phyloP scores from a whole-genome alignment of 495 filamentous ascomycete species.

The Cudoniella acicularis region DNA sequence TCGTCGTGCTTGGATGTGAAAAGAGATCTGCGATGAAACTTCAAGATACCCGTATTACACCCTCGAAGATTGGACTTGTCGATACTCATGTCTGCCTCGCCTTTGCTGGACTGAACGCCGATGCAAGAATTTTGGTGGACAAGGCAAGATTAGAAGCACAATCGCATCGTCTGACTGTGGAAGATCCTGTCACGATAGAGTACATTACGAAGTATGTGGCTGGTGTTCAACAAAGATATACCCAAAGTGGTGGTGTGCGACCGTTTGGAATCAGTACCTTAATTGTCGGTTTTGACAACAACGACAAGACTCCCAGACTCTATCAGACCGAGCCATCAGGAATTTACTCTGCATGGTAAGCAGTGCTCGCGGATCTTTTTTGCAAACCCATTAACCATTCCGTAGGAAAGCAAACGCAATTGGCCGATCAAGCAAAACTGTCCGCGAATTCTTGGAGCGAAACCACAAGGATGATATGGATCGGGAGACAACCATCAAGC shows the following conservation, averaged over 20 bases:
- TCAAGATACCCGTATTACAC: conserved; percentile 98
- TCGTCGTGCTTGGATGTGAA: conserved; percentile 96
- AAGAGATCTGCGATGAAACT: conserved; percentile 99
- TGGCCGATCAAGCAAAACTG: conserved; percentile 95
- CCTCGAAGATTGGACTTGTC: conserved; percentile 92
- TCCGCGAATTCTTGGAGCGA: conserved; percentile 94
- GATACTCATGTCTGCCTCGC: conserved; percentile 95
- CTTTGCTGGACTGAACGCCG: conserved; percentile 94
- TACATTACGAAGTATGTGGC: conserved; percentile 99
- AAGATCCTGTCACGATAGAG: conserved; percentile 95
- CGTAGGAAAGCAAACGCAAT: conserved; percentile 98
- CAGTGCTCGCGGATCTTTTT: neutral
- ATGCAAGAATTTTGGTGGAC: conserved; percentile 95
- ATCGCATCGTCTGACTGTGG: conserved; percentile 95
- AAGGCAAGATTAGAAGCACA: conserved; percentile 96
- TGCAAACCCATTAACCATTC: conserved; percentile 6
- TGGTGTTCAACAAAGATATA: conserved; percentile 96
- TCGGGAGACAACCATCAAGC: conserved; percentile 90
- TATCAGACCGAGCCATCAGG: conserved; percentile 98
- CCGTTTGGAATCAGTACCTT: conserved; percentile 97
- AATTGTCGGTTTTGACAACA: conserved; percentile 94
- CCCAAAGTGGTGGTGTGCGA: conserved; percentile 93
- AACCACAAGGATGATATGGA: conserved; percentile 98
- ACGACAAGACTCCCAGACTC: conserved; percentile 76
- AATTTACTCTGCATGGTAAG: conserved; percentile 96